Base-by-base conservation (phyloP, 768 basidiomycete genomes). In the Hirschioporus abietinus region DNA sequence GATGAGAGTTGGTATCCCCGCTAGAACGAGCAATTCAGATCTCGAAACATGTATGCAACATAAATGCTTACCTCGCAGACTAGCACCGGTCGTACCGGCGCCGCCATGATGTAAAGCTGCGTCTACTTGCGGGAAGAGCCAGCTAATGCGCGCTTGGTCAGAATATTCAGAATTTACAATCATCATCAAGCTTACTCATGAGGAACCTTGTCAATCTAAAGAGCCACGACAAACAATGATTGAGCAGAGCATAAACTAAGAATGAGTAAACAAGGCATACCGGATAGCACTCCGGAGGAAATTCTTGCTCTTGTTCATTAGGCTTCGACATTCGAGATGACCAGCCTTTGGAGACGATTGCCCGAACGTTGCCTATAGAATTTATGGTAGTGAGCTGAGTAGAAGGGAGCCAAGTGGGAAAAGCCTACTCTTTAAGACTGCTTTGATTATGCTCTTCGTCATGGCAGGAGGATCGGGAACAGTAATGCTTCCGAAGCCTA, bases 311-410 rank as follows among this genome's bases (percentile, higher is more conserved):
- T 27, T 78, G 76, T 24, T 78, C 81, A 57, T 76, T 72, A 52
- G 71, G 67, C 59, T 79, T 80, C 52, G 78, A 79, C 83, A 84
- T 83, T 58, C 88, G 79, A 1, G 81, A 79, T 1, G 86, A 85
- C 88, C 88, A 89, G 17, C 88, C 88, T 71, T 87, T 88, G 15
- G 84, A 85, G 42, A 90, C 80, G 70, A 90, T 87, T 0, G 88
- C 88, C 20, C 88, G 76, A 1, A 90, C 88, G 66, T 79, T 86
- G 64, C 86, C 86, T 85, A 67, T 3, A 42, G 15, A 27, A 27
- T 65, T 52, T 70, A 60, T 25, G 66, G 58, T 35, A 62, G 63
- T 24, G 60, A 34, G 23, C 35, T n/a, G 12, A n/a, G 27, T 58
- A 35, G 17, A 24, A 58, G 63, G 67, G 26, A 2, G 17, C 25